Percentiles rank a stretch among this genome's conserved stretches.
Evolutionary conservation across 75 land plant species (phyloP).

Genomic region (Sequoiadendron giganteum): DNA sequence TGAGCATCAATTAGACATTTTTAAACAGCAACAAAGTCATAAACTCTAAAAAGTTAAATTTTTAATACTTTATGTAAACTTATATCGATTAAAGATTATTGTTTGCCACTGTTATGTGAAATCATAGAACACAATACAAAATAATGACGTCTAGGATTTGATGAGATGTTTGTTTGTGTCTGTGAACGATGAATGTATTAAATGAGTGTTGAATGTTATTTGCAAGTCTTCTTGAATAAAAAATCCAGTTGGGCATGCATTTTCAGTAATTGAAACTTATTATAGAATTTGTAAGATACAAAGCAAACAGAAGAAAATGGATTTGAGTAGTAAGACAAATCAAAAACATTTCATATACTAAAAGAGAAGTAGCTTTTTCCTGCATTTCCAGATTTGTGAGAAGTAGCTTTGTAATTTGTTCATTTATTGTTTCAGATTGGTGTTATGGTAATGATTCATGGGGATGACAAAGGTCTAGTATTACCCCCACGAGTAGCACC

Average conservation of each 20-base stretch:
- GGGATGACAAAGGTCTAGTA: conserved; percentile 98
- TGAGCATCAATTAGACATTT: neutral
- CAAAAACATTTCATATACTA: conserved; percentile 4
- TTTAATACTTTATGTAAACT: neutral
- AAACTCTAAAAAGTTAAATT: neutral
- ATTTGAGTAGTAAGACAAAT: neutral
- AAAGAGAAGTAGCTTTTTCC: neutral
- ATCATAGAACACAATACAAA: neutral
- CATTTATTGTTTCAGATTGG: conserved; percentile 69
- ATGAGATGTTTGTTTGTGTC: neutral
- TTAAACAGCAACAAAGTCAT: neutral
- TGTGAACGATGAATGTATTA: neutral
- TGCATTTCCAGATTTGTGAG: neutral
- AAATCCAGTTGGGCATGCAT: neutral
- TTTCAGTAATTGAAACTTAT: neutral
- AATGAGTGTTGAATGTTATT: neutral
- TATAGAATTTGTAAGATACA: neutral
- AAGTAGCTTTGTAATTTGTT: neutral
- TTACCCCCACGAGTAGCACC: conserved; percentile 94
- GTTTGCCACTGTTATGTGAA: neutral
- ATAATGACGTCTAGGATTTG: neutral
- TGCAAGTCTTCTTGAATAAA: neutral
- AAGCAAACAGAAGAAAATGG: neutral
- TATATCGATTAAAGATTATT: neutral
- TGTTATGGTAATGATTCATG: conserved; percentile 99